Evolutionary conservation across 495 filamentous ascomycete genomes (phyloP), one percentile per base, ranked within the genome.

Genomic region (Penicillium roqueforti): DNA sequence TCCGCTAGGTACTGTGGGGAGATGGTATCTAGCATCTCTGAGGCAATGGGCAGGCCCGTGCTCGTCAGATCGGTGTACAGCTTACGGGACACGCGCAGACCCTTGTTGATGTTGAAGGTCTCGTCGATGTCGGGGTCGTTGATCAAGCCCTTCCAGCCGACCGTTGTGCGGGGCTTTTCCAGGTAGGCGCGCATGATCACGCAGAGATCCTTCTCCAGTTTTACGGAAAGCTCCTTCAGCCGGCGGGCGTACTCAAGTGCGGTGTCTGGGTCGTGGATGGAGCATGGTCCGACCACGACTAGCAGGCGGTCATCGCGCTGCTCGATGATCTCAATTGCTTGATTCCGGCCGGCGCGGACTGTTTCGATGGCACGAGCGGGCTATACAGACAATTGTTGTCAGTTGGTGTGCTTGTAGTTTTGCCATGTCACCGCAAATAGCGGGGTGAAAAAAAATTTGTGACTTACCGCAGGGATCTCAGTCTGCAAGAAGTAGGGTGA

Each of bases 171-270:
- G 26, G 93, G 93, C 79, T 98, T 98, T 81, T 98, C 93, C 19
- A 98, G 87, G 78, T 98, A 98, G 67, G 93, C 91, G 55, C 93
- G 89, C 93, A 98, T 98, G 67, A 98, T 86, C 66, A 98, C 86
- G 59, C 83, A 85, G 31, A 98, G 79, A 67, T 97, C 92, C 56
- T 85, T 83, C 52, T 83, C 81, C 44, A 96, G 84, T 73, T 85
- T 86, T 25, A 82, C 77, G 25, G 87, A 78, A 20, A 96, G 73
- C 25, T 78, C 75, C 74, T 90, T 90, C 36, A 98, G 78, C 36
- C 85, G 83, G 26, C 74, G 62, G 59, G 87, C 86, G 72, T 98
- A 98, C 69, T 97, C 93, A 55, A 92, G 79, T 2, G 93, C 93
- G 10, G 83, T 84, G 20, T 78, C 83, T 2, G 93, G 93, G 71